These are phyloP conservation scores for Acrocalymma vagum DNA, from an alignment of 2,329 filamentous ascomycete species.

Conservation along the genomic window DNA sequence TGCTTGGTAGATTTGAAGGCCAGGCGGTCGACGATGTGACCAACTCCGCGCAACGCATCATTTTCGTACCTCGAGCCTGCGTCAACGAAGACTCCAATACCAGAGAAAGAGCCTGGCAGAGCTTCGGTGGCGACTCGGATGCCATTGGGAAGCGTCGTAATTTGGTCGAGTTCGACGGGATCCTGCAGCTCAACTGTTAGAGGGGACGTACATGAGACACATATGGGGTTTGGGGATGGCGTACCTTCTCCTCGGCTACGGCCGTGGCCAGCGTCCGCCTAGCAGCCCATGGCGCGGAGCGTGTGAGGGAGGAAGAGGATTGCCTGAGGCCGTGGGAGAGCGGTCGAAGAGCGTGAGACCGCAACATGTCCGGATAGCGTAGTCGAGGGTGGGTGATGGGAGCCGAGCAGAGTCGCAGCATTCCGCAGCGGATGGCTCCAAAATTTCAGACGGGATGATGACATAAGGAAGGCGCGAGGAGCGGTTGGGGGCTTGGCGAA, in stretches of 20 bases:
- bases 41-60: slow-evolving; percentile 82
- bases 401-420: slow-evolving; percentile 2
- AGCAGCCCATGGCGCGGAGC: slow-evolving; percentile 24
- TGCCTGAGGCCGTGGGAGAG: slow-evolving; percentile 36
- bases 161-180: slow-evolving; percentile 83
- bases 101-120: slow-evolving; percentile 91
- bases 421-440: slow-evolving; percentile 15
- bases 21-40: slow-evolving; percentile 93
- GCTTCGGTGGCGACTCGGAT: slow-evolving; percentile 94
- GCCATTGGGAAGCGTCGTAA: slow-evolving; percentile 91
- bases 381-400: slow-evolving; percentile 1
- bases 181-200: slow-evolving; percentile 62
- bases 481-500: slow-evolving; percentile 1
- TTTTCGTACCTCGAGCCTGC: slow-evolving; percentile 95
- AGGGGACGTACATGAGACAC: slow-evolving; percentile 9
- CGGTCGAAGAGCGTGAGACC: slow-evolving; percentile 36
- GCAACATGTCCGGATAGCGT: slow-evolving; percentile 35
- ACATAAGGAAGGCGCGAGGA: slow-evolving; percentile 15
- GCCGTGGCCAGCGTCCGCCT: slow-evolving; percentile 40
- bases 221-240: slow-evolving; percentile 5
- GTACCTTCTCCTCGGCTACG: slow-evolving; percentile 46
- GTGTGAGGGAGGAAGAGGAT: slow-evolving; percentile 25
- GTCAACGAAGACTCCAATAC: slow-evolving; percentile 94
- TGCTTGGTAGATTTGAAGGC: slow-evolving; percentile 88
- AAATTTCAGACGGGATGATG: slow-evolving; percentile 20